These are phyloP conservation scores for Gossypium aridum DNA, from an alignment of 441 rosid species.

Conservation along the genomic window DNA sequence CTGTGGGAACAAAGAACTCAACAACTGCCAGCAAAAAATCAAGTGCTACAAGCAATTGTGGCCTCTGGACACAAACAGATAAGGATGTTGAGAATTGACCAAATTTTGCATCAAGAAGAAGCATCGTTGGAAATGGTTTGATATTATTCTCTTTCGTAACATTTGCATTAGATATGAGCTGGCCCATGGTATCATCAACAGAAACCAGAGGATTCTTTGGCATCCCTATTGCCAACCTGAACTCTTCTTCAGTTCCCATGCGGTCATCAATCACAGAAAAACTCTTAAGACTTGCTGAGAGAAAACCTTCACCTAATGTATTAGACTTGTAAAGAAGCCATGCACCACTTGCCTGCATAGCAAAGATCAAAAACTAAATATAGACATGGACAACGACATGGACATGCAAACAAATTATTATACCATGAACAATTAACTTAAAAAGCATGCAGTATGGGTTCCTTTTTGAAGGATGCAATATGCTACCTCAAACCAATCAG, in stretches of 20 bases:
- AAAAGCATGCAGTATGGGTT: background rate
- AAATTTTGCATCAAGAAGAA: slow-evolving; percentile 85
- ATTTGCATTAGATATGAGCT: slow-evolving; percentile 27
- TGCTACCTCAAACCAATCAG: background rate
- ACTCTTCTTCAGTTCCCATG: slow-evolving; percentile 77
- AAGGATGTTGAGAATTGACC: slow-evolving; percentile 52
- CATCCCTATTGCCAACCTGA: slow-evolving; percentile 79
- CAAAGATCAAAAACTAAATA: slow-evolving; percentile 15
- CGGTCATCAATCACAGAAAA: slow-evolving; percentile 90
- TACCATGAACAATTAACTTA: background rate
- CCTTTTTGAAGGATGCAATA: background rate
- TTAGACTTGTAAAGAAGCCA: slow-evolving; percentile 91
- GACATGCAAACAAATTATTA: background rate
- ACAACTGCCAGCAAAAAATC: slow-evolving; percentile 92
- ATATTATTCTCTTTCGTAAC: slow-evolving; percentile 28
- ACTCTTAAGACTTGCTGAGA: slow-evolving; percentile 83
- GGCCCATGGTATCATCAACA: slow-evolving; percentile 24
- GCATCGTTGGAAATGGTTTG: slow-evolving; percentile 76
- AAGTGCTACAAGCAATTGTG: slow-evolving; percentile 92
- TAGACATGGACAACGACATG: too few species aligned
- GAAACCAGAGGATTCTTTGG: slow-evolving; percentile 37
- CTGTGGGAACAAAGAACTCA: slow-evolving; percentile 88
- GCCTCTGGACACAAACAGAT: slow-evolving; percentile 78
- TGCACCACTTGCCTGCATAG: slow-evolving; percentile 59
- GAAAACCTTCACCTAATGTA: slow-evolving; percentile 60